These are phyloP conservation scores for Rubia peregrina DNA, from an alignment of 305 asterid species.

Conservation along the genomic window DNA sequence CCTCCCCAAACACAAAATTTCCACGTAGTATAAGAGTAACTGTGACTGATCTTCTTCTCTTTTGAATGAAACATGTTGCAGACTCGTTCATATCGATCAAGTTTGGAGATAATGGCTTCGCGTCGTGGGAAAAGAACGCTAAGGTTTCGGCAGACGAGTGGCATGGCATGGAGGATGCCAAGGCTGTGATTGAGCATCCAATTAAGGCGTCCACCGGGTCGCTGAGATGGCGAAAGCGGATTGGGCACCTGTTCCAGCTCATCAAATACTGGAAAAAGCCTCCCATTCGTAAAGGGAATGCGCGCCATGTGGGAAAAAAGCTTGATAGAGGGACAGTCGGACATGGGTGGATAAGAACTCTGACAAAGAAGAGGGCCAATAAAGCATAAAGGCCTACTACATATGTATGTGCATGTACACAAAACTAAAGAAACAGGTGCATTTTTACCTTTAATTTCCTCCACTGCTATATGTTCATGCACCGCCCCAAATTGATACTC, in stretches of 20 bases:
- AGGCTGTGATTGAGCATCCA: conserved; percentile 48
- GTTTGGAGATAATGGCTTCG: conserved; percentile 69
- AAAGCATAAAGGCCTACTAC: conserved; percentile 22
- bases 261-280: conserved; percentile 43
- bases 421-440: neutral
- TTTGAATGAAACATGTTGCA: conserved; percentile 23
- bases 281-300: conserved; percentile 37
- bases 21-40: too few relatives aligned
- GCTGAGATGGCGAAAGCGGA: conserved; percentile 72
- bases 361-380: conserved; percentile 53
- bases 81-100: conserved; percentile 87
- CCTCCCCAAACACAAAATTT: too few relatives aligned
- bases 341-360: conserved; percentile 61
- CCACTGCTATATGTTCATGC: neutral
- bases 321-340: conserved; percentile 48
- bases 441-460: neutral
- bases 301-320: conserved; percentile 53
- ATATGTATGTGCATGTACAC: neutral
- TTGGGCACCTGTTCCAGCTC: conserved; percentile 68
- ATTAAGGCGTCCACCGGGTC: conserved; percentile 15
- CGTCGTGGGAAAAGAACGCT: conserved; percentile 73
- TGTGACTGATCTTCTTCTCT: neutral
- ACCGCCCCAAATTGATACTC: neutral
- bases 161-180: conserved; percentile 17
- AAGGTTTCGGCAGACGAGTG: conserved; percentile 28